Evolutionary conservation across 169 alveolate species (phyloP).

Genomic region (Plasmodium berghei): DNA sequence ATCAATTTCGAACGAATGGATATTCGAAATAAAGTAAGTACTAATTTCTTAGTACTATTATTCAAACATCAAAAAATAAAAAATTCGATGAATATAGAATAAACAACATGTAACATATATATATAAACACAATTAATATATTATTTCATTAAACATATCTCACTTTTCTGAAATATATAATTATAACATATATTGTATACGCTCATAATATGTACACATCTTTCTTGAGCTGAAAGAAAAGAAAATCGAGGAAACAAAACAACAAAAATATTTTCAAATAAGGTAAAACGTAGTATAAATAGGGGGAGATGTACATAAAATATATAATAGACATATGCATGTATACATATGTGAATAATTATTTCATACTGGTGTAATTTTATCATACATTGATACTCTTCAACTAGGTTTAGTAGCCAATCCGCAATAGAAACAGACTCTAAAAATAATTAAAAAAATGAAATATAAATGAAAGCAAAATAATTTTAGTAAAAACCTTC

Average conservation of each 20-base stretch:
- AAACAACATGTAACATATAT: no score
- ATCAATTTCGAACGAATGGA: background rate
- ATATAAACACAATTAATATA: no score
- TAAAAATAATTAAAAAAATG: slow-evolving; percentile 5
- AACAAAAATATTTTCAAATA: background rate
- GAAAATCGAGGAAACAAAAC: slow-evolving; percentile 7
- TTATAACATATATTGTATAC: slow-evolving; percentile 3
- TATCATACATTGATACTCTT: slow-evolving; percentile 79
- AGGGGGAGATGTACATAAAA: background rate
- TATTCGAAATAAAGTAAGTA: background rate
- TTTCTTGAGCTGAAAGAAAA: slow-evolving; percentile 42
- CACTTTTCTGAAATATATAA: background rate
- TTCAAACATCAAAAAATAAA: no score
- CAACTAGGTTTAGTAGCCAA: slow-evolving; percentile 71
- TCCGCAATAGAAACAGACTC: slow-evolving; percentile 77
- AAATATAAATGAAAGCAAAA: background rate
- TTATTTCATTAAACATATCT: background rate
- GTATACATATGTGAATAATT: background rate
- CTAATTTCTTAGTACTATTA: no score
- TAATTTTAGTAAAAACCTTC: background rate
- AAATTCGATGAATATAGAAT: no score
- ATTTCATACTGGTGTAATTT: slow-evolving; percentile 77
- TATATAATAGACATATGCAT: background rate
- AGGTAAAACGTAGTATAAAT: background rate
- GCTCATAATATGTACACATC: slow-evolving; percentile 23